Base-by-base conservation (phyloP, 2,329 filamentous ascomycete species). In the Fusarium nelsonii region DNA sequence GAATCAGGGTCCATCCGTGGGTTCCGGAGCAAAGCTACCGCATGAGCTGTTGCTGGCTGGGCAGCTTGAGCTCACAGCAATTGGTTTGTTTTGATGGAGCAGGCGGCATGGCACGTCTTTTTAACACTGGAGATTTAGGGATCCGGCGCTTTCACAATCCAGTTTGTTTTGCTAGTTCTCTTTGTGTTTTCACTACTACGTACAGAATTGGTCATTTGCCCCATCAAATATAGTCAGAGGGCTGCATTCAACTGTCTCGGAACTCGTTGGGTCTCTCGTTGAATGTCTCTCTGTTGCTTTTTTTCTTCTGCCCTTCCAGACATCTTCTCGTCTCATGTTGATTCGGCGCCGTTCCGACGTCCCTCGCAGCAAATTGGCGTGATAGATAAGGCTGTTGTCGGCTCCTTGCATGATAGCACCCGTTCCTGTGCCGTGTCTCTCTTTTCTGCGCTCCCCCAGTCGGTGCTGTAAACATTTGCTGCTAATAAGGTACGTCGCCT, bases 1-100 rank as follows among this genome's bases (percentile, higher is more conserved):
- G 36, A 60, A 34, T 60, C 40, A 65, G 61, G 62, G 53, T 60
- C 62, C 53, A 46, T 46, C 33, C 61, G 61, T 53, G 61, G 60
- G 10, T 28, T 53, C 46, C 61, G 62, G 62, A 65, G 61, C 7
- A 15, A 49, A 36, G 32, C 32, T 46, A 37, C 62, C 62, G 40
- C 49, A 8, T 33, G n/a, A 28, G 23, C 23, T 36, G 7, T 16
- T 36, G 18, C 16, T 11, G 16, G n/a, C 6, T 16, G 23, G 4
- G 23, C 23, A 23, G 23, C 23, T 23, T 23, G 23, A 37, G 52
- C 23, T 39, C 15, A 20, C 15, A 14, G 26, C 23, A 30, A 51
- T 51, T 51, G 48, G 48, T 39, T 12, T 28, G 33, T 51, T 40
- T 30, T 20, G 16, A 37, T 20, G 40, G 39, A 23, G 16, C 28